Evolutionary conservation across 176 grass and related monocot genomes (phyloP), one percentile per base, ranked within the genome.

Genomic region (Lolium rigidum): DNA sequence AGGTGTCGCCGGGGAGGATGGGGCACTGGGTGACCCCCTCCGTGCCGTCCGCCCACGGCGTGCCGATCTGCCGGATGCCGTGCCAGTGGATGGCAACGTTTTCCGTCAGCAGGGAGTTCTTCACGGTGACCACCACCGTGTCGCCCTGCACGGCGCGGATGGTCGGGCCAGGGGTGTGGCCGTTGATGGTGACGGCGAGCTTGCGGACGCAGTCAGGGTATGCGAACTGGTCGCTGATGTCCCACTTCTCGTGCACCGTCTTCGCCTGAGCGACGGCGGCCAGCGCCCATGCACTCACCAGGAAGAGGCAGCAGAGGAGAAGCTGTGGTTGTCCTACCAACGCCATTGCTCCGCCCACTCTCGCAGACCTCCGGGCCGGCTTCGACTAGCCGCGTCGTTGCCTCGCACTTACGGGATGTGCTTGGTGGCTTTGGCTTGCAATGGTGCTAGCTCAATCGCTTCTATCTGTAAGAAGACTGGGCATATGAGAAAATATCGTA

Each of bases 1-100:
- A 95, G 10, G 73, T 89, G 71, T 98, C 95, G 0, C 88, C 87
- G 0, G 93, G 93, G 2, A 86, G 68, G 38, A 90, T 86, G 0
- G 95, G 95, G 72, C 95, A 98, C 67, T 98, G 95, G 0, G 93
- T 92, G 0, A 98, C 90, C 0, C 95, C 93, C 81, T 98, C 95
- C 0, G 95, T 98, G 20, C 95, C 93, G 78, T 98, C 93, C 4
- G 83, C 87, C 95, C 95, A 98, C 0, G 95, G 93, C 2, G 91
- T 95, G 37, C 95, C 95, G 5, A 82, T 58, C 93, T 95, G 85
- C 0, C 95, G 88, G 69, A 95, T 95, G 43, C 91, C 95, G 20
- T 98, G 95, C 95, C 95, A 98, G 73, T 98, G 95, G 70, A 98
- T 95, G 0, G 95, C 93, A 0, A 85, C 49, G 90, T 98, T 95